These are phyloP conservation scores for Rauvolfia tetraphylla DNA, from an alignment of 257 asterid genomes.

Conservation along the genomic window DNA sequence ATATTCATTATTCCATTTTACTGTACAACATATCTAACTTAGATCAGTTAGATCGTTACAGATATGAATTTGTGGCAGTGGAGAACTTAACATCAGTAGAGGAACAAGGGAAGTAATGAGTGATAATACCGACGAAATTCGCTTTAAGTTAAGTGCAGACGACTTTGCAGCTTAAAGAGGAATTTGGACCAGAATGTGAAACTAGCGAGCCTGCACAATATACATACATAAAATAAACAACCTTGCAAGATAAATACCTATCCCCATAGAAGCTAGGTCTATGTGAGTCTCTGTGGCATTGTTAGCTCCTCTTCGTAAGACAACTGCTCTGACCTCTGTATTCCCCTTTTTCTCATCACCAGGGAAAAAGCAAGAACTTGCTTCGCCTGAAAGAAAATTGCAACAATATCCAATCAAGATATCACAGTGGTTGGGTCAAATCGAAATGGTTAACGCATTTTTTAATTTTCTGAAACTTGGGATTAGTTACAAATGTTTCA, in stretches of 20 bases:
- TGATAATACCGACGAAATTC: not conserved
- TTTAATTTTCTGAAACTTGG: not conserved
- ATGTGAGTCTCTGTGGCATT: not conserved
- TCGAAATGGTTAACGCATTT: not conserved
- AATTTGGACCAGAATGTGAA: not conserved
- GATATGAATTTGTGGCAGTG: not conserved
- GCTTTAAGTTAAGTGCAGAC: not conserved
- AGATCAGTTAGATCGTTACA: not conserved
- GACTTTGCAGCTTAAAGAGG: not conserved
- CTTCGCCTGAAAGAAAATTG: slow-evolving; percentile 16
- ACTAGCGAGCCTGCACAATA: not conserved
- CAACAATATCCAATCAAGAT: not conserved
- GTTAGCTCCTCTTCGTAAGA: slow-evolving; percentile 6
- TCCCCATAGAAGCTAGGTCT: not conserved
- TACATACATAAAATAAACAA: not conserved
- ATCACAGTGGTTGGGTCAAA: not conserved
- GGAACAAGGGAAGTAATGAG: not conserved
- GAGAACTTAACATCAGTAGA: not conserved
- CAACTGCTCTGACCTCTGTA: slow-evolving; percentile 2
- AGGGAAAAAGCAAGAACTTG: not conserved
- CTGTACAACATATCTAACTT: not conserved
- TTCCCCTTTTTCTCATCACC: not conserved
- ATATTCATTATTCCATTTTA: not conserved
- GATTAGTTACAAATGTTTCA: not conserved
- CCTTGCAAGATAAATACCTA: not conserved